Evolutionary conservation across 345 rosid species (phyloP).

Genomic region (Pistacia integerrima): DNA sequence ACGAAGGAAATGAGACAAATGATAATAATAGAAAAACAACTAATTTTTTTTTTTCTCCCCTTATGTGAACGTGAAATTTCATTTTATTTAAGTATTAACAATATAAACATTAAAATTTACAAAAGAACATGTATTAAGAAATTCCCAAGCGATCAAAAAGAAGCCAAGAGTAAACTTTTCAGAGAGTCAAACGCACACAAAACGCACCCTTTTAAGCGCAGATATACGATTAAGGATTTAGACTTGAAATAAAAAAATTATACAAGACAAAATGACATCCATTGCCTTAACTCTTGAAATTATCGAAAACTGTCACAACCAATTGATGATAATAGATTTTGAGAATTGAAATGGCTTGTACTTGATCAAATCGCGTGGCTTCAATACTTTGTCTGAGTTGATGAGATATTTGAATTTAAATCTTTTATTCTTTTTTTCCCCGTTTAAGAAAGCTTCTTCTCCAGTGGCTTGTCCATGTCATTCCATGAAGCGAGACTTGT

Average conservation of each 20-base stretch:
- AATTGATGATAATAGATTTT: background rate
- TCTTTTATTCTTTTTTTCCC: background rate
- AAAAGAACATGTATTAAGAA: background rate
- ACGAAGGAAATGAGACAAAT: background rate
- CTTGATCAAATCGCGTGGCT: slow-evolving; percentile 28
- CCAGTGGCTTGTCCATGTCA: slow-evolving; percentile 11
- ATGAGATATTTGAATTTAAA: slow-evolving; percentile 29
- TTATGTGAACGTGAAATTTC: background rate
- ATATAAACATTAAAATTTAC: background rate
- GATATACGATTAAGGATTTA: background rate
- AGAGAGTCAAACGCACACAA: background rate
- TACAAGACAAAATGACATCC: background rate
- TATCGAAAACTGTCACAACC: background rate
- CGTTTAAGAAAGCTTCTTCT: background rate
- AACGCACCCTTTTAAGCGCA: background rate
- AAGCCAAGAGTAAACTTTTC: background rate
- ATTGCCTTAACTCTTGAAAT: background rate
- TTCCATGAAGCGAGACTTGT: no score
- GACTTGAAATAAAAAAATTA: background rate
- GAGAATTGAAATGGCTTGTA: slow-evolving; percentile 3
- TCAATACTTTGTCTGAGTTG: slow-evolving; percentile 2
- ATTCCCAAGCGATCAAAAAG: slow-evolving; percentile 11
- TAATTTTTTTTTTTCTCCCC: no score
- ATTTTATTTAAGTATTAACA: background rate
- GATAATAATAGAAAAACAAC: slow-evolving; percentile 1